Evolutionary conservation across 106 monocot genomes (phyloP).

Genomic region (Alisma plantagoaquatica): DNA sequence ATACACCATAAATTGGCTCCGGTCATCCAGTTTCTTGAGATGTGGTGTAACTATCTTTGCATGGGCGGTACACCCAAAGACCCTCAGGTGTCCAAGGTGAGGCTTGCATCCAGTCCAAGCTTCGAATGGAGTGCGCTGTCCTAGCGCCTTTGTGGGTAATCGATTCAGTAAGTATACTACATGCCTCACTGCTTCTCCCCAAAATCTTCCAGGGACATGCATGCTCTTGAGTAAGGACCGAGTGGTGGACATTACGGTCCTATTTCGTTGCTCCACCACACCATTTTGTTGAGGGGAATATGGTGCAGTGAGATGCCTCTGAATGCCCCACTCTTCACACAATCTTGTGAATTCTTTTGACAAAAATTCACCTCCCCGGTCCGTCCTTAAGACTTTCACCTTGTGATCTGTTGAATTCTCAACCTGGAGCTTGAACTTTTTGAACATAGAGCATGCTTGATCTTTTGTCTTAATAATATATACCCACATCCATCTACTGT

Average conservation of each 20-base stretch:
- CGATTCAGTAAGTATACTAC: too few species aligned
- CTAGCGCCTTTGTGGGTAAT: too few species aligned
- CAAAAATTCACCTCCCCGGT: too few species aligned
- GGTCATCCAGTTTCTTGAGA: background rate
- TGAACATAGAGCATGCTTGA: background rate
- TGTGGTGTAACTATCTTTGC: background rate
- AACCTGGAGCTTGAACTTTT: slow-evolving; percentile 3
- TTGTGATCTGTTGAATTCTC: background rate
- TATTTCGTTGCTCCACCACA: slow-evolving; percentile 13
- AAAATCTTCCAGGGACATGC: too few species aligned
- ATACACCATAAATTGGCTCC: too few species aligned
- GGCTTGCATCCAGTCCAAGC: too few species aligned
- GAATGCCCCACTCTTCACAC: slow-evolving; percentile 5
- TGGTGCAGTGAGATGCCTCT: slow-evolving; percentile 3
- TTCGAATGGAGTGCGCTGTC: too few species aligned
- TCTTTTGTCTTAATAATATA: too few species aligned
- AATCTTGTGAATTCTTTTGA: background rate
- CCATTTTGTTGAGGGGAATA: slow-evolving; percentile 7
- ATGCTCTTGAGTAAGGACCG: too few species aligned
- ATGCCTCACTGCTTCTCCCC: too few species aligned
- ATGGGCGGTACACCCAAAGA: background rate
- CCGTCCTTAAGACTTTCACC: background rate
- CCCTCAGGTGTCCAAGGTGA: slow-evolving; percentile 1
- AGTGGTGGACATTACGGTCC: too few species aligned
- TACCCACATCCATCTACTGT: slow-evolving; percentile 12